Conservation (phyloP, 768 basidiomycete species). For the Mycena latifolia region DNA sequence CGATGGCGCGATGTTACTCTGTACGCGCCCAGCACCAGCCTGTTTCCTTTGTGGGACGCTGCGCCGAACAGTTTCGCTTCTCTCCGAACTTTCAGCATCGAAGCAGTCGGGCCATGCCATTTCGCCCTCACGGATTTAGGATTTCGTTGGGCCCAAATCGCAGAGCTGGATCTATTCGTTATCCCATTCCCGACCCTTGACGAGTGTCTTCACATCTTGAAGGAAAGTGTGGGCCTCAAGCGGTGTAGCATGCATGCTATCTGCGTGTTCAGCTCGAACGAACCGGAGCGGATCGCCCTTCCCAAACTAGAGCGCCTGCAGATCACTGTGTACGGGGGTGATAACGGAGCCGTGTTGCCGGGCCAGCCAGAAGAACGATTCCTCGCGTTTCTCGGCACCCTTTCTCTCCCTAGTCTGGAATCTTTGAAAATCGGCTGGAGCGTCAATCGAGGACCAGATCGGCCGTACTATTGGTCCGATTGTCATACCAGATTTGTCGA, state of each 20-base stretch:
- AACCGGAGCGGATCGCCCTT: constrained; percentile 36
- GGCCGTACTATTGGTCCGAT: constrained; percentile 20
- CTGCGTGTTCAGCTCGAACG: constrained; percentile 41
- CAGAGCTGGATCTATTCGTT: constrained; percentile 50
- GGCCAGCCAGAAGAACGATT: constrained; percentile 40
- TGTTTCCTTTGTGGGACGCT: constrained; percentile 41
- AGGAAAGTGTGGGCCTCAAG: constrained; percentile 45
- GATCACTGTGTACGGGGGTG: constrained; percentile 47
- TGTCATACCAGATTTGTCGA: constrained; percentile 9
- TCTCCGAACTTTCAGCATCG: constrained; percentile 48
- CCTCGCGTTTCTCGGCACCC: constrained; percentile 46
- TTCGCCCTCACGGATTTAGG: constrained; percentile 42
- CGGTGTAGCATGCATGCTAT: constrained; percentile 49
- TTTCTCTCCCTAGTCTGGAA: constrained; percentile 46
- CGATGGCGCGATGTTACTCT: constrained; percentile 55
- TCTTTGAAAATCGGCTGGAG: constrained; percentile 51
- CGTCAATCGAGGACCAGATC: constrained; percentile 2
- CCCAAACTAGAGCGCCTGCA: constrained; percentile 49
- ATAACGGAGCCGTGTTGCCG: constrained; percentile 2
- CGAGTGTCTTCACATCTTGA: constrained; percentile 50
- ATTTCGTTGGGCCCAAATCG: constrained; percentile 57
- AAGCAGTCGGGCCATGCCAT: constrained; percentile 41
- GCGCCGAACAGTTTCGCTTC: constrained; percentile 41
- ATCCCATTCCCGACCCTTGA: constrained; percentile 50
- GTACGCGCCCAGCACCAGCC: constrained; percentile 45